Evolutionary conservation across 768 basidiomycete genomes (phyloP), one percentile per base, ranked within the genome.

Genomic region (Glaciozyma martinii): DNA sequence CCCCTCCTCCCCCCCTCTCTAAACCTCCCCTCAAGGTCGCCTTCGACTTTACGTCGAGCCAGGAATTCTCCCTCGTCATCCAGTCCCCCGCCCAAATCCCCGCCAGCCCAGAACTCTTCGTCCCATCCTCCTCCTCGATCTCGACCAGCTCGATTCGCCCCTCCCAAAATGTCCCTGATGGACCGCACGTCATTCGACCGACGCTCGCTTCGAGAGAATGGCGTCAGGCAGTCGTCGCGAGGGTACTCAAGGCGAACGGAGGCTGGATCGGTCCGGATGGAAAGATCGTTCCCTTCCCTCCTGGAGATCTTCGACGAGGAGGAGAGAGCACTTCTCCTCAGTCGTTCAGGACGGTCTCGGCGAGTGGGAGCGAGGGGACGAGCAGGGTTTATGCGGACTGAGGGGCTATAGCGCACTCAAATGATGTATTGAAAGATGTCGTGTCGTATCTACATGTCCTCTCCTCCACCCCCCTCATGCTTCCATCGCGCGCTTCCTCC

Each of bases 321-420:
- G 55, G 3, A 7, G 55, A 8, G 8, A 56, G n/a, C 29, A 15
- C 55, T 15, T n/a, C 29, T 27, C 55, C n/a, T 15, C 29, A 56
- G 16, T 52, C 50, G 27, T 52, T n/a, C 23, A 52, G 19, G 50
- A 52, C 50, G 50, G 50, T 52, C 27, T 52, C 50, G 55, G 55
- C 40, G 55, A 56, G 55, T 13, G 55, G 13, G 55, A 33, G 55
- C 33, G 29, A 27, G 54, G 54, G 54, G 30, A 37, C 21, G 29
- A 21, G 29, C 12, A 15, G 30, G 29, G 23, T 7, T 37, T 12
- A 54, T 32, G 53, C 23, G 19, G 53, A 21, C 9, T 18, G 27
- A 54, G 32, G 53, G 32, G 23, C 23, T 23, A 25, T 2, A 46
- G n/a, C n/a, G n/a, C n/a, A n/a, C n/a, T n/a, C n/a, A n/a, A 6